phyloP scores from a whole-genome alignment of 768 basidiomycete genomes.

The Pleurotus djamor region DNA sequence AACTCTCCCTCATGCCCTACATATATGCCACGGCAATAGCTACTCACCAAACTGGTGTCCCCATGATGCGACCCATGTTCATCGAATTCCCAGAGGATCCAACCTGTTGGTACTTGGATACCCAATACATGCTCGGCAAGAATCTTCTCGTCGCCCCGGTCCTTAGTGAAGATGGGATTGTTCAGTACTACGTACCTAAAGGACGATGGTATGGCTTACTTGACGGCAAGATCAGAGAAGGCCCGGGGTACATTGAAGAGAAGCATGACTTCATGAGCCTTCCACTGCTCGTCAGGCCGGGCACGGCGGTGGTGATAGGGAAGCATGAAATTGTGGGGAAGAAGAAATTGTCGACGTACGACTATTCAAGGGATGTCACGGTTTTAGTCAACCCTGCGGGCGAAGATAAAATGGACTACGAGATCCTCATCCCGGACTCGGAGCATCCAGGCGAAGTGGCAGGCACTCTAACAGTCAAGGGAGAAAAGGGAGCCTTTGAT shows the following conservation, averaged over 20 bases:
- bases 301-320: slow-evolving; percentile 20
- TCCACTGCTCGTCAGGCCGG: slow-evolving; percentile 25
- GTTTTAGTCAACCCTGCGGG: slow-evolving; percentile 15
- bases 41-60: slow-evolving; percentile 26
- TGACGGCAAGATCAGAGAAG: slow-evolving; percentile 22
- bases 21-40: slow-evolving; percentile 26
- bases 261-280: slow-evolving; percentile 23
- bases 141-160: slow-evolving; percentile 28
- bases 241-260: slow-evolving; percentile 24
- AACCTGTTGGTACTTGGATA: slow-evolving; percentile 25
- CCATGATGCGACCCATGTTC: slow-evolving; percentile 32
- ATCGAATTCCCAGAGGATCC: slow-evolving; percentile 31
- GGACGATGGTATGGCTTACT: slow-evolving; percentile 28
- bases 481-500: neutral
- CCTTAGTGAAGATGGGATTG: slow-evolving; percentile 21
- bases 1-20: slow-evolving; percentile 46
- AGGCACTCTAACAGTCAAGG: slow-evolving; percentile 12
- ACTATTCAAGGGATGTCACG: slow-evolving; percentile 17
- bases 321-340: slow-evolving; percentile 11
- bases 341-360: slow-evolving; percentile 15
- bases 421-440: slow-evolving; percentile 15
- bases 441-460: slow-evolving; percentile 12
- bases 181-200: slow-evolving; percentile 27
- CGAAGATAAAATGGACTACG: slow-evolving; percentile 7
- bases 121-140: slow-evolving; percentile 28